Base-by-base conservation (phyloP, 2,329 filamentous ascomycete species). In the Arachnopeziza araneosa region DNA sequence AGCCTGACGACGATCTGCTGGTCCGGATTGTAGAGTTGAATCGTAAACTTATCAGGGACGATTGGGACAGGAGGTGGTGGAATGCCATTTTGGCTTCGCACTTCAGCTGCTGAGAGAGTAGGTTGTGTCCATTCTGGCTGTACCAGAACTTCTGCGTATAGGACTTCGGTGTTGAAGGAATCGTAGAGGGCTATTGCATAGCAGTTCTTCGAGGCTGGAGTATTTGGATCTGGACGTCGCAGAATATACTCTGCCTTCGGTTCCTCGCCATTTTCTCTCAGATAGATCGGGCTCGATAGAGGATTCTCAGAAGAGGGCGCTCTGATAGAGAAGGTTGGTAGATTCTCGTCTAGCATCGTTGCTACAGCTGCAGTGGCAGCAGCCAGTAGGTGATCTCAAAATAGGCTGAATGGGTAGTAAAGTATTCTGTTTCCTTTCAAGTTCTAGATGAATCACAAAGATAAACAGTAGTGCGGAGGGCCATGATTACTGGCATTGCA, bases 11-110 rank as follows among this genome's bases (percentile, higher is more conserved):
- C 69, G 22, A 98, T 79, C 67, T 89, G 83, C 74, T 95, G 91
- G 72, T 98, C 93, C 0, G 95, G 95, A 72, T 96, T 95, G 79
- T 97, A 98, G 2, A 99, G 85, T 68, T 93, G 88, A 49, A 98
- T 82, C n/a, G 82, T 81, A 73, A 98, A 96, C 57, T 84, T 80
- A 59, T 87, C 86, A 0, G 93, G 93, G 26, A 91, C 83, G 36
- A 90, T 80, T 10, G 93, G 89, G 61, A 88, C 82, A 0, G 88
- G 87, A 19, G 82, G 83, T 23, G 83, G 86, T 2, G 82, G 78
- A 0, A 85, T 76, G 19, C 87, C 88, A 62, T 86, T 87, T 70
- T 89, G 71, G n/a, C 81, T 79, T 63, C 91, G 85, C 59, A 93
- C 83, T 71, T 96, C 89, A 57, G 95, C 91, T 54, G 89, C 85